Conservation (phyloP, 345 rosid species). For the Syzygium aromaticum region DNA sequence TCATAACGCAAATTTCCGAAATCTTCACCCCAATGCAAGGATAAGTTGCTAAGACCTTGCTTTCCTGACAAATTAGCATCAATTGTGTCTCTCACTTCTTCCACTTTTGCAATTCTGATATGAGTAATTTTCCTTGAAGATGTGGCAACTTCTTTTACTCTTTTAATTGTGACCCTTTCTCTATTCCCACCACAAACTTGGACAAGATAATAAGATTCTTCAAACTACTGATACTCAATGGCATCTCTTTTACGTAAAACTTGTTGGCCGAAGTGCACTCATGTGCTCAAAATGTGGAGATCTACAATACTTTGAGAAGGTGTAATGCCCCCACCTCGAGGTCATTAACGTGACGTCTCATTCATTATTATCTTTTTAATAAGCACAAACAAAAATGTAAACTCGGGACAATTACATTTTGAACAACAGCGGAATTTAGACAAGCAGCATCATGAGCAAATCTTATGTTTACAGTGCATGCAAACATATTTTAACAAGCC, state of each 20-base stretch:
- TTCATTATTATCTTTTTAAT: no score
- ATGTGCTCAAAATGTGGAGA: no score
- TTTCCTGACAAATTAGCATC: neutral
- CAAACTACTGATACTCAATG: fast-evolving
- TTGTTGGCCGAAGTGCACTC: no score
- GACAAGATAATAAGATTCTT: neutral
- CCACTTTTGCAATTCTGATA: neutral
- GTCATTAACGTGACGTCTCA: no score
- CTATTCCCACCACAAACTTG: neutral
- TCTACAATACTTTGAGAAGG: no score
- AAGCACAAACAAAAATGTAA: no score
- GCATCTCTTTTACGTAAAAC: neutral
- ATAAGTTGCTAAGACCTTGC: neutral
- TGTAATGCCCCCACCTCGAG: no score
- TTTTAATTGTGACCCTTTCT: neutral
- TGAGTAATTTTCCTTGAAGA: neutral
- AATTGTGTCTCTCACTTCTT: fast-evolving
- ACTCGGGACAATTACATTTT: no score
- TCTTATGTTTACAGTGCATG: no score
- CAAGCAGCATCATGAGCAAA: no score
- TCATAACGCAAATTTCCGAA: neutral
- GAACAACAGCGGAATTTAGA: no score
- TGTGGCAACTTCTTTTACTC: neutral
- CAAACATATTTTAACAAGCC: no score
- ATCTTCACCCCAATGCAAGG: neutral